Evolutionary conservation across 345 rosid genomes (phyloP), one percentile per base, ranked within the genome.

Genomic region (Punica granatum): DNA sequence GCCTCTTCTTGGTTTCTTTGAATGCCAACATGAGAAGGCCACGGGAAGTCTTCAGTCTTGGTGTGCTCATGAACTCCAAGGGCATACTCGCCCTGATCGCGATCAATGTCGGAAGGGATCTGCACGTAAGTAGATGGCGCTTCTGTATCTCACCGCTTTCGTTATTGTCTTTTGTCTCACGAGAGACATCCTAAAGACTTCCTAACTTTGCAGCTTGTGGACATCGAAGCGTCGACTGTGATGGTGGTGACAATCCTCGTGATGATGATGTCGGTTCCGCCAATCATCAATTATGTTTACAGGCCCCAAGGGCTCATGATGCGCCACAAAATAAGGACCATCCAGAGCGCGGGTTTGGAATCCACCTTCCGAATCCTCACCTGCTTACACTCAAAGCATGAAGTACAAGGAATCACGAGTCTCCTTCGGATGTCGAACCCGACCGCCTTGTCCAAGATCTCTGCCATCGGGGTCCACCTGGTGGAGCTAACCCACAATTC

Each of bases 51-150:
- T 13, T 81, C 0, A 76, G 83, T n/a, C 71, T 87, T 13, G 92
- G 89, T 9, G 67, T 76, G 6, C 83, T 89, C 48, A 82, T 87
- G 90, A 89, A 87, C 80, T 81, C 87, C 21, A 87, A 87, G 69
- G 96, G 96, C 9, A 74, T 85, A 25, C 46, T 85, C 74, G 78
- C 86, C 14, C 59, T 89, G n/a, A 75, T 89, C 7, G 21, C 80
- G 59, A 60, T 89, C 25, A 84, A 85, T 43, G 63, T 75, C 1
- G 92, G 85, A 28, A 82, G 87, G 28, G 75, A 82, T 68, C 66
- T 42, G n/a, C 12, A 64, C 81, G 95, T 83, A 73, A 15, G 54
- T 36, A 30, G 62, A 14, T 30, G 8, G 46, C 16, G 7, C 18
- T 49, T 60, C n/a, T 42, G 19, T 69, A 46, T 46, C 2, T 44